These are phyloP conservation scores for Akanthomyces lecanii DNA, from an alignment of 2,329 filamentous ascomycete species.

Conservation along the genomic window DNA sequence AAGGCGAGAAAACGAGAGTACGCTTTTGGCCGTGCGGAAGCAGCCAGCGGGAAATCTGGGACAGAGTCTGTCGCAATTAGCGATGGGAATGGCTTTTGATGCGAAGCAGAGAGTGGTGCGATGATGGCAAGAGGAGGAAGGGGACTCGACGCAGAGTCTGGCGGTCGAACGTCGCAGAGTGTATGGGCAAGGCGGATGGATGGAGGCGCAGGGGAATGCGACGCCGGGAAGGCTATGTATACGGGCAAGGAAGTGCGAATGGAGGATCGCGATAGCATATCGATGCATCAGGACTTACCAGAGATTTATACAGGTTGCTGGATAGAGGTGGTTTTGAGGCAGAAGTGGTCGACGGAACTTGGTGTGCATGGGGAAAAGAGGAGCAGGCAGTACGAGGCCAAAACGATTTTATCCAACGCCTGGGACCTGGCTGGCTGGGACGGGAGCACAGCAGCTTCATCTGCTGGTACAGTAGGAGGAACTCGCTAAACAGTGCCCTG, in stretches of 20 bases:
- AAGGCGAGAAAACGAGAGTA: conserved; percentile 21
- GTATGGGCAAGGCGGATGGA: neutral
- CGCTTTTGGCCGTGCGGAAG: conserved; percentile 3
- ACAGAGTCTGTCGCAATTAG: conserved; percentile 15
- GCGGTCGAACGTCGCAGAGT: conserved; percentile 16
- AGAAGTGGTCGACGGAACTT: conserved; percentile 16
- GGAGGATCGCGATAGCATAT: conserved; percentile 35
- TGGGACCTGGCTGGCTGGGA: neutral
- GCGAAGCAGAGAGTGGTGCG: conserved; percentile 1
- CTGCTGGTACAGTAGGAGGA: neutral
- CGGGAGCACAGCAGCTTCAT: neutral
- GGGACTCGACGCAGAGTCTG: conserved; percentile 9
- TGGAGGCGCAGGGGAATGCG: conserved; percentile 1
- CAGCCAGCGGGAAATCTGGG: neutral
- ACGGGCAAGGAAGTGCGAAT: conserved; percentile 25
- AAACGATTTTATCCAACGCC: conserved; percentile 22
- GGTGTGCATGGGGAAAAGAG: conserved; percentile 26
- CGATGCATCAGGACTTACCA: conserved; percentile 36
- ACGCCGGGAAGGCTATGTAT: neutral
- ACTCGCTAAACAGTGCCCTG: neutral
- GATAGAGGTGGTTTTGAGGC: conserved; percentile 11
- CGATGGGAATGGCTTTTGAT: conserved; percentile 8
- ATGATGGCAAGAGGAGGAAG: neutral
- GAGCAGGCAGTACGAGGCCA: conserved; percentile 21
- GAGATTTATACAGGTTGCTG: conserved; percentile 26